phyloP scores from a whole-genome alignment of 2,329 filamentous ascomycete species.

The Westerdykella ornata region DNA sequence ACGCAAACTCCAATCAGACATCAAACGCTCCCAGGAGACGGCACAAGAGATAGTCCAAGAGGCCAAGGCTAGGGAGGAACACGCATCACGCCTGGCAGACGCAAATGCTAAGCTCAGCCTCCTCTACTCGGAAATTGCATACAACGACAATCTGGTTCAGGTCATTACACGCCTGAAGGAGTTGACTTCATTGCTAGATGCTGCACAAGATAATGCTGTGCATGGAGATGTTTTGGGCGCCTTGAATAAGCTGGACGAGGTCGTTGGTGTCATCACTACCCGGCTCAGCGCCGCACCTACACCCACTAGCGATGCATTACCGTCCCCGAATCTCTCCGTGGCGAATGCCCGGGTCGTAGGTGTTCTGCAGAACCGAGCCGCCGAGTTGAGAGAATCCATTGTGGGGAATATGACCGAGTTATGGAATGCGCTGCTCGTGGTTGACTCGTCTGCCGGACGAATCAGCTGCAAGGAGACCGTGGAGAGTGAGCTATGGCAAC shows the following conservation, averaged over 20 bases:
- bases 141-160: conserved; percentile 49
- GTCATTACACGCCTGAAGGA: conserved; percentile 48
- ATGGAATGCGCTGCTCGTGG: conserved; percentile 63
- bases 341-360: conserved; percentile 57
- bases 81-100: conserved; percentile 60
- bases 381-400: conserved; percentile 60
- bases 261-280: conserved; percentile 49
- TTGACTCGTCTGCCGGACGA: conserved; percentile 52
- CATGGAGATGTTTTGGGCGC: conserved; percentile 43
- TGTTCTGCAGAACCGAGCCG: conserved; percentile 59
- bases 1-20: conserved; percentile 76
- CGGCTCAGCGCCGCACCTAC: conserved; percentile 41
- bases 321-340: conserved; percentile 39
- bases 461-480: conserved; percentile 52
- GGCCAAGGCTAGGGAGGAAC: conserved; percentile 60
- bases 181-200: conserved; percentile 46
- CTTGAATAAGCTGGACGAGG: conserved; percentile 45
- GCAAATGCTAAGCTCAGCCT: conserved; percentile 49
- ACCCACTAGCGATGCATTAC: background rate
- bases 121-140: conserved; percentile 53
- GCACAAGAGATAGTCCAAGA: conserved; percentile 75
- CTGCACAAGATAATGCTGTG: conserved; percentile 41
- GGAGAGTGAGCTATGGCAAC: conserved; percentile 41
- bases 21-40: conserved; percentile 69
- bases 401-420: conserved; percentile 59